Percentiles rank a stretch among this genome's conserved stretches.
These are phyloP conservation scores for Aspergillus homomorphus DNA, from an alignment of 495 filamentous ascomycete genomes.

Conservation along the genomic window DNA sequence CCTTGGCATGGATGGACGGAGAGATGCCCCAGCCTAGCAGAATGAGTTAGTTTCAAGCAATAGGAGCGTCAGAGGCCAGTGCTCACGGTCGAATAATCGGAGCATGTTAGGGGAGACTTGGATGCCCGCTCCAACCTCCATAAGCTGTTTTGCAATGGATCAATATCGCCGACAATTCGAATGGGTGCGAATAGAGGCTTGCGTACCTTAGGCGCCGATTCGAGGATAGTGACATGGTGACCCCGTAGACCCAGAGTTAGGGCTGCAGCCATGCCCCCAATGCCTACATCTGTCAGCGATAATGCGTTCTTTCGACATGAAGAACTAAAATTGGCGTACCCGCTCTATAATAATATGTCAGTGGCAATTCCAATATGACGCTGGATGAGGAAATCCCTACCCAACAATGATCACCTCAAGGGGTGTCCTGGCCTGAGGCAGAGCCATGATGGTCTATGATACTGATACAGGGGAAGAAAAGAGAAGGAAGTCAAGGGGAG, in stretches of 20 bases:
- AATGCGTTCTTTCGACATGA: background rate
- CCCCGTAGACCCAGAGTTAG: slow-evolving; percentile 57
- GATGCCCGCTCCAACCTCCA: slow-evolving; percentile 74
- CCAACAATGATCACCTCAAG: slow-evolving; percentile 36
- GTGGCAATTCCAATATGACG: slow-evolving; percentile 12
- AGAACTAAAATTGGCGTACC: slow-evolving; percentile 27
- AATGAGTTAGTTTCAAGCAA: slow-evolving; percentile 7
- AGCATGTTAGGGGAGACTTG: slow-evolving; percentile 78
- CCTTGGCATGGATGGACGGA: slow-evolving; percentile 38
- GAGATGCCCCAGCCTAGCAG: slow-evolving; percentile 40
- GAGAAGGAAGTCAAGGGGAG: background rate
- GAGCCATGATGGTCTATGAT: slow-evolving; percentile 17
- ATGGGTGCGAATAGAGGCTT: background rate
- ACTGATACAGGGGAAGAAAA: background rate
- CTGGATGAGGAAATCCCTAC: slow-evolving; percentile 19
- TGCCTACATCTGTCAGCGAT: slow-evolving; percentile 54
- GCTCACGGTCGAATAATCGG: slow-evolving; percentile 59
- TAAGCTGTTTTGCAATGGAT: slow-evolving; percentile 24
- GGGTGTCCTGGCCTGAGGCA: slow-evolving; percentile 25
- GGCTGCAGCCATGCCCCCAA: slow-evolving; percentile 64
- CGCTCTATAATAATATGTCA: slow-evolving; percentile 22
- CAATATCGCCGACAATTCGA: slow-evolving; percentile 1
- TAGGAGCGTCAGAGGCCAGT: background rate
- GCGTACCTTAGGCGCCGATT: slow-evolving; percentile 37
- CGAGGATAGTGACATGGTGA: slow-evolving; percentile 38